Evolutionary conservation across 2,329 filamentous ascomycete genomes (phyloP).

Genomic region (Dichotomopilus funicola): DNA sequence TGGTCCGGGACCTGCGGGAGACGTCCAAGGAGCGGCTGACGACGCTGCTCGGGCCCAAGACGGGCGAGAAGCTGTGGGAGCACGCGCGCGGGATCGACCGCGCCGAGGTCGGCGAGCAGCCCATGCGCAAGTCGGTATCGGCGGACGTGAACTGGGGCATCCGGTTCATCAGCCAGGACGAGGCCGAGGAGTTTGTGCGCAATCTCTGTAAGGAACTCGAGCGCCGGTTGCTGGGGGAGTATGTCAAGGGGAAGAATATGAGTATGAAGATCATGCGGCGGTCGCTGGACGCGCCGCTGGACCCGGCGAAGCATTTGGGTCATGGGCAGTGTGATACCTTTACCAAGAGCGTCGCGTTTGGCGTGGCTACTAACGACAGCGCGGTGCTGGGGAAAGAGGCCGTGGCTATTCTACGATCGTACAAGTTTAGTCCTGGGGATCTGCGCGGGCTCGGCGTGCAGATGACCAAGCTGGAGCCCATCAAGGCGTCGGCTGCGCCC

Average conservation of each 20-base stretch:
- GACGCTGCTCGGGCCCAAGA: conserved; percentile 78
- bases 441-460: conserved; percentile 88
- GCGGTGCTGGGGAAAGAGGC: conserved; percentile 73
- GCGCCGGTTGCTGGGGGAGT: conserved; percentile 70
- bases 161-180: conserved; percentile 82
- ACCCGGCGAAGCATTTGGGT: conserved; percentile 87
- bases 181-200: conserved; percentile 85
- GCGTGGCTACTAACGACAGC: conserved; percentile 72
- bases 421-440: conserved; percentile 82
- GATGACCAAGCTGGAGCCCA: conserved; percentile 82
- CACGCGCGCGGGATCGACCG: conserved; percentile 85
- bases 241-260: conserved; percentile 79
- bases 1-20: conserved; percentile 75
- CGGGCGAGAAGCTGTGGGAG: conserved; percentile 82
- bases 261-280: conserved; percentile 94
- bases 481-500: conserved; percentile 55
- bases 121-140: conserved; percentile 85
- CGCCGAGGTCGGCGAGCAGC: conserved; percentile 78
- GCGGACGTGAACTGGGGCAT: conserved; percentile 99
- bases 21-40: conserved; percentile 69
- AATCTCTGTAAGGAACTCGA: conserved; percentile 82
- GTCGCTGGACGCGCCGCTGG: conserved; percentile 76
- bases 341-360: conserved; percentile 79
- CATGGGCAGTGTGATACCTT: conserved; percentile 93
- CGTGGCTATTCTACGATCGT: conserved; percentile 73